Conservation (phyloP, 129 eudicot species). For the Glebionis coronaria region DNA sequence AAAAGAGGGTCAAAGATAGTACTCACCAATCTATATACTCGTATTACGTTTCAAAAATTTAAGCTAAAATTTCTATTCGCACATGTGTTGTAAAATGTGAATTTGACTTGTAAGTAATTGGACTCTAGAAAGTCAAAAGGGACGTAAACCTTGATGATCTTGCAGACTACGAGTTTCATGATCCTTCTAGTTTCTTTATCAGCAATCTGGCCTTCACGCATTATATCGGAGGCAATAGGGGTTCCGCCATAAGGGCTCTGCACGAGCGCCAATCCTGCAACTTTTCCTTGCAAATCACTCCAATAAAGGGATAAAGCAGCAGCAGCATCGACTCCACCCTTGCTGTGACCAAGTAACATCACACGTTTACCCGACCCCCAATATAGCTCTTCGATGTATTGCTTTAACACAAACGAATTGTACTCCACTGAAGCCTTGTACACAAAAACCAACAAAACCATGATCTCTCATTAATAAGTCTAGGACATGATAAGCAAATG, state of each 20-base stretch:
- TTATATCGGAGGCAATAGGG: conserved; percentile 93
- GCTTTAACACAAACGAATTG: conserved; percentile 86
- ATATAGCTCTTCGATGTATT: conserved; percentile 80
- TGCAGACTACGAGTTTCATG: conserved; percentile 79
- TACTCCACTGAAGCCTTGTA: conserved; percentile 93
- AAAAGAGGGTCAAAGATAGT: too few relatives aligned
- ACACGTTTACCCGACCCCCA: conserved; percentile 99
- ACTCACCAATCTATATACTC: too few relatives aligned
- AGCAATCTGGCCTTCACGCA: conserved; percentile 94
- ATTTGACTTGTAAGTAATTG: background rate
- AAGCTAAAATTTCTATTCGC: too few relatives aligned
- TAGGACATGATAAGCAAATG: background rate
- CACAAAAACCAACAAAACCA: conserved; percentile 15
- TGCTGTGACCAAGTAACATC: conserved; percentile 97
- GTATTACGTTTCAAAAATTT: too few relatives aligned
- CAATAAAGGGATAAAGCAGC: conserved; percentile 89
- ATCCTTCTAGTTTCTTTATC: conserved; percentile 76
- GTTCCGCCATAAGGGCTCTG: conserved; percentile 99
- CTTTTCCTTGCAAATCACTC: conserved; percentile 65
- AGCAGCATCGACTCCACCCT: conserved; percentile 98
- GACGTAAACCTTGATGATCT: conserved; percentile 62
- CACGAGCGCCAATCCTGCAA: conserved; percentile 83
- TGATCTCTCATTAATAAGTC: background rate
- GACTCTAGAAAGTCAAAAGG: conserved; percentile 17
- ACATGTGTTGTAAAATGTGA: too few relatives aligned